Conservation (phyloP, 2,329 filamentous ascomycete species). For the Beauveria scarabaeidicola region DNA sequence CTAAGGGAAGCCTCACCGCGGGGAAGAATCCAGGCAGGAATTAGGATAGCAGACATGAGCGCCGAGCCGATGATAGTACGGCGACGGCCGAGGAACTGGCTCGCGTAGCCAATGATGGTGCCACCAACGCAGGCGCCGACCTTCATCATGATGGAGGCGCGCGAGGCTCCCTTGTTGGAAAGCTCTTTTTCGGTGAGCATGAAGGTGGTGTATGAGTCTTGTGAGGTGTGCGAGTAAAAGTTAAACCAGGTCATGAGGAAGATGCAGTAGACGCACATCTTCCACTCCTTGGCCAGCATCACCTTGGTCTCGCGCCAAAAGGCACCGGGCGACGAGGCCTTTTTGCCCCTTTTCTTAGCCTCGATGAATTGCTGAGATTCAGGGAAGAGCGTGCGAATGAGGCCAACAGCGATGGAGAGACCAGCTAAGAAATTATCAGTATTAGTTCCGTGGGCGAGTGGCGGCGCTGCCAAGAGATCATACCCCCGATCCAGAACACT, state of each 20-base stretch:
- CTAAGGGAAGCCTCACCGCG: conserved; percentile 50
- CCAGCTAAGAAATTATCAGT: conserved; percentile 36
- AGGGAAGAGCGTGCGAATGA: conserved; percentile 60
- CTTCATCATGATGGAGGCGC: conserved; percentile 78
- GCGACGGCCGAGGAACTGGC: conserved; percentile 67
- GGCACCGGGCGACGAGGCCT: conserved; percentile 33
- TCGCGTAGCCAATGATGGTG: conserved; percentile 63
- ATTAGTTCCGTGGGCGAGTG: neutral
- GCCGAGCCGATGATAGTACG: conserved; percentile 55
- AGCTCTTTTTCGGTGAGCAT: conserved; percentile 67
- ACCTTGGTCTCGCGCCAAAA: conserved; percentile 63
- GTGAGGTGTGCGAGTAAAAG: conserved; percentile 69
- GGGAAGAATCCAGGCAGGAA: conserved; percentile 64
- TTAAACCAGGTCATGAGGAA: conserved; percentile 73
- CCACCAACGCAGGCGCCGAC: conserved; percentile 67
- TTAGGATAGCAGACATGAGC: conserved; percentile 50
- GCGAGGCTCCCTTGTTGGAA: conserved; percentile 51
- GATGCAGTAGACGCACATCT: conserved; percentile 67
- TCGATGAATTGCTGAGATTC: conserved; percentile 70
- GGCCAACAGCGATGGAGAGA: conserved; percentile 58
- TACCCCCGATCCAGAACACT: conserved; percentile 61
- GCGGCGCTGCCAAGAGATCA: conserved; percentile 8
- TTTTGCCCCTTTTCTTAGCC: conserved; percentile 52
- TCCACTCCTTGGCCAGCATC: conserved; percentile 65
- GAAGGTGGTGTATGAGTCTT: conserved; percentile 77